Evolutionary conservation across 805 yeast species (phyloP).

Genomic region (Suhomyces faveliae): DNA sequence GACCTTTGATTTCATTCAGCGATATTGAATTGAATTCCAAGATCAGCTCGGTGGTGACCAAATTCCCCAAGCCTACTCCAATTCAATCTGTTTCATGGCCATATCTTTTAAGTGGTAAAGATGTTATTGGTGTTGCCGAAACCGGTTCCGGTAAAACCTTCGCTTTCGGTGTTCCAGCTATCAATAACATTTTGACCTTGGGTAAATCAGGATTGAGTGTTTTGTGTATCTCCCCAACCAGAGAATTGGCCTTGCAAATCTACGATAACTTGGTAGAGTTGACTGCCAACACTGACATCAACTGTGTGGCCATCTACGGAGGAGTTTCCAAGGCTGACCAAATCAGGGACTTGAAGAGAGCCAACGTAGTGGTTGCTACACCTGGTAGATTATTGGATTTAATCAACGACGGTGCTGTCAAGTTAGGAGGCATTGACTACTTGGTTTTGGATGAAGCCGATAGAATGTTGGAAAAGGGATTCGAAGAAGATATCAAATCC

Average conservation of each 20-base stretch:
- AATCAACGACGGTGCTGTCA: slow-evolving; percentile 81
- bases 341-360: slow-evolving; percentile 59
- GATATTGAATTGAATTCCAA: slow-evolving; percentile 53
- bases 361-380: slow-evolving; percentile 89
- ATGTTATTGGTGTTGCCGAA: slow-evolving; percentile 96
- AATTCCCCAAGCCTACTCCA: slow-evolving; percentile 91
- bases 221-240: slow-evolving; percentile 89
- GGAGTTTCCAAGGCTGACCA: slow-evolving; percentile 97
- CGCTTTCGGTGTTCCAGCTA: slow-evolving; percentile 98
- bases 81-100: slow-evolving; percentile 97
- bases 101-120: slow-evolving; percentile 69
- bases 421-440: slow-evolving; percentile 65
- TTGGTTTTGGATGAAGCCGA: slow-evolving; percentile 97
- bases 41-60: slow-evolving; percentile 58
- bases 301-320: slow-evolving; percentile 88
- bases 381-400: slow-evolving; percentile 97
- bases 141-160: slow-evolving; percentile 98
- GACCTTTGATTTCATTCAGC: slow-evolving; percentile 70
- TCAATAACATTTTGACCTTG: slow-evolving; percentile 57
- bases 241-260: slow-evolving; percentile 95
- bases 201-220: slow-evolving; percentile 61
- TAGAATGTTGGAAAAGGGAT: slow-evolving; percentile 97
- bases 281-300: slow-evolving; percentile 58
- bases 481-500: slow-evolving; percentile 90
- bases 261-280: slow-evolving; percentile 75